Evolutionary conservation across 805 yeast species (phyloP).

Genomic region (Spathaspora hagerdaliae): DNA sequence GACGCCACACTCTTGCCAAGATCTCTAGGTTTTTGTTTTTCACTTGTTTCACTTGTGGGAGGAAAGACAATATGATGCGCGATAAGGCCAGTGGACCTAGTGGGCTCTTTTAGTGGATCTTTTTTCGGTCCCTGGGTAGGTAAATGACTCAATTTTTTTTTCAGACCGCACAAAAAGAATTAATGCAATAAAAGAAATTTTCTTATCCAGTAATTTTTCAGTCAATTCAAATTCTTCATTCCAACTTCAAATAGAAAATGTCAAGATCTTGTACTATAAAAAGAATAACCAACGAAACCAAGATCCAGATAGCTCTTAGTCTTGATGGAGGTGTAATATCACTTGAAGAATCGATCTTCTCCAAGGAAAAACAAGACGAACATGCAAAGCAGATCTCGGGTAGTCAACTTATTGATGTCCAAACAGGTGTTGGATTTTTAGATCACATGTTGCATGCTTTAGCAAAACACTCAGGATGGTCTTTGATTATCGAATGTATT

Average conservation of each 20-base stretch:
- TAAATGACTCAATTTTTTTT: no score
- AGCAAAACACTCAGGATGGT: conserved; percentile 97
- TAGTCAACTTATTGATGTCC: conserved; percentile 71
- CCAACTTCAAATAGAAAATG: no score
- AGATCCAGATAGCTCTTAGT: conserved; percentile 78
- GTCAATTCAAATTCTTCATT: not conserved
- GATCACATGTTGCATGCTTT: conserved; percentile 98
- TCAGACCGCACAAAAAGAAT: no score
- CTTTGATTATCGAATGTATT: conserved; percentile 78
- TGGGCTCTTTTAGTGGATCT: no score
- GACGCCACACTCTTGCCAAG: no score
- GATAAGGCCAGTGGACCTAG: no score
- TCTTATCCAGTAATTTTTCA: not conserved
- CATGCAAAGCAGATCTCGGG: conserved; percentile 70
- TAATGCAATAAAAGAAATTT: no score
- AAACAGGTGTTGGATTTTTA: conserved; percentile 90
- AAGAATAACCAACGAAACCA: conserved; percentile 89
- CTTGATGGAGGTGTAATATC: conserved; percentile 81
- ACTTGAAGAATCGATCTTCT: conserved; percentile 57
- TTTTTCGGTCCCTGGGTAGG: no score
- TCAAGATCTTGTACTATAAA: conserved; percentile 43
- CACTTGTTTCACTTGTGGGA: no score
- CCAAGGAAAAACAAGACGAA: conserved; percentile 22
- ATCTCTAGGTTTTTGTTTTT: no score
- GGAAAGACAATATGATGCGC: no score